Conservation (phyloP, 1,139 yeast species). For the Magnusiomyces paraingens region DNA sequence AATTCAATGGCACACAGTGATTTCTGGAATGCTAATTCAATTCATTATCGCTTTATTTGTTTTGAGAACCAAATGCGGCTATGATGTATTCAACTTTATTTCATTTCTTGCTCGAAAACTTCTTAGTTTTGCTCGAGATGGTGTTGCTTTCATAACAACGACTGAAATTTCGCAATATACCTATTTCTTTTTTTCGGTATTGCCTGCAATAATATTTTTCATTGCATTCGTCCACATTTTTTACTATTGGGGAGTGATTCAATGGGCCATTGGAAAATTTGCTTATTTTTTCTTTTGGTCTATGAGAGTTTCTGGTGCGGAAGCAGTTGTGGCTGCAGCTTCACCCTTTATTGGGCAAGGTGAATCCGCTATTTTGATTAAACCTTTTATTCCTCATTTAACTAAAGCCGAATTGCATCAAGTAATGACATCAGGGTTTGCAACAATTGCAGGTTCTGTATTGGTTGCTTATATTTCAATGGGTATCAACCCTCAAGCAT, state of each 20-base stretch:
- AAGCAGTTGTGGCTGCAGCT: conserved; percentile 63
- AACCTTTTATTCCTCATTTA: conserved; percentile 54
- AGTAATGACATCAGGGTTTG: conserved; percentile 60
- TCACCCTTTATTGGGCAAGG: conserved; percentile 68
- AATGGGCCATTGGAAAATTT: conserved; percentile 56
- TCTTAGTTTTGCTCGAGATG: conserved; percentile 53
- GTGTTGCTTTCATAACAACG: conserved; percentile 54
- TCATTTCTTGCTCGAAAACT: conserved; percentile 54
- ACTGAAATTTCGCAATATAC: conserved; percentile 31
- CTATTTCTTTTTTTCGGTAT: conserved; percentile 53
- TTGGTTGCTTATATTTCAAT: conserved; percentile 59
- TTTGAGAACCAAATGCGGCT: conserved; percentile 54
- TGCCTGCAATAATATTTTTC: conserved; percentile 60
- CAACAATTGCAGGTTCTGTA: conserved; percentile 63
- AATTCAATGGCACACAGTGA: conserved; percentile 57
- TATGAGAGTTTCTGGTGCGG: conserved; percentile 58
- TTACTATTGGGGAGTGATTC: conserved; percentile 55
- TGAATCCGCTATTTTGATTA: conserved; percentile 57
- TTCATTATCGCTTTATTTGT: conserved; percentile 57
- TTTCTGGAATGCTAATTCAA: conserved; percentile 58
- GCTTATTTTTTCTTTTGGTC: conserved; percentile 59
- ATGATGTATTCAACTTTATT: conserved; percentile 58
- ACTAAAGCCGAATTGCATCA: conserved; percentile 62
- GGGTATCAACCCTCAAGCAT: conserved; percentile 59
- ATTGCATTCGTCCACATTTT: conserved; percentile 58